Percentiles rank a stretch among this genome's conserved stretches.
phyloP scores from a whole-genome alignment of 2,329 filamentous ascomycete species.

The Claviceps sp. region DNA sequence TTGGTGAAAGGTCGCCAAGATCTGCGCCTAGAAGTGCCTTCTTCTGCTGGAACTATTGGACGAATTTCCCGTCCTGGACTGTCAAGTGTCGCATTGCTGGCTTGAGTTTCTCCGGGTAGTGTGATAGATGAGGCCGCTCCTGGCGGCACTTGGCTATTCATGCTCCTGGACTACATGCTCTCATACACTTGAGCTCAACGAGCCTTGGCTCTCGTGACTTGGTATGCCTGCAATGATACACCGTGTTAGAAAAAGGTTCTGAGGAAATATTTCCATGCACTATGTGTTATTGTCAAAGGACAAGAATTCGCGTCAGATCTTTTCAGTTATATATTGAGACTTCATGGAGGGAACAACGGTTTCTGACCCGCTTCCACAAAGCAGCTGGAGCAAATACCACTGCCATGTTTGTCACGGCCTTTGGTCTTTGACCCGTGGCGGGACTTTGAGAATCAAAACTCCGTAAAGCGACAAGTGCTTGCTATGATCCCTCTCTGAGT shows the following conservation, averaged over 20 bases:
- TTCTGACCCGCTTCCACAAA: conserved; percentile 20
- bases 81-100: background rate
- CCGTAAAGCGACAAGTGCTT: conserved; percentile 32
- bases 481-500: background rate
- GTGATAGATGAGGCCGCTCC: background rate
- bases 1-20: background rate
- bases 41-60: conserved; percentile 5
- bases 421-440: conserved; percentile 38
- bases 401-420: conserved; percentile 41
- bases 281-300: background rate
- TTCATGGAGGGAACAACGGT: conserved; percentile 38
- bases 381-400: conserved; percentile 2
- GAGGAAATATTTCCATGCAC: background rate
- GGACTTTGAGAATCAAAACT: conserved; percentile 30
- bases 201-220: background rate
- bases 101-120: background rate
- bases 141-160: conserved; percentile 1
- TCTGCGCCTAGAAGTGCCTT: conserved; percentile 3
- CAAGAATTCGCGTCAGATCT: conserved; percentile 47
- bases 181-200: background rate
- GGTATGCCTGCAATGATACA: background rate
- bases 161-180: conserved; percentile 6
- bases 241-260: background rate
- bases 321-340: conserved; percentile 51
- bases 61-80: background rate